Base-by-base conservation (phyloP, 768 basidiomycete genomes). In the Kondoa subrosea region DNA sequence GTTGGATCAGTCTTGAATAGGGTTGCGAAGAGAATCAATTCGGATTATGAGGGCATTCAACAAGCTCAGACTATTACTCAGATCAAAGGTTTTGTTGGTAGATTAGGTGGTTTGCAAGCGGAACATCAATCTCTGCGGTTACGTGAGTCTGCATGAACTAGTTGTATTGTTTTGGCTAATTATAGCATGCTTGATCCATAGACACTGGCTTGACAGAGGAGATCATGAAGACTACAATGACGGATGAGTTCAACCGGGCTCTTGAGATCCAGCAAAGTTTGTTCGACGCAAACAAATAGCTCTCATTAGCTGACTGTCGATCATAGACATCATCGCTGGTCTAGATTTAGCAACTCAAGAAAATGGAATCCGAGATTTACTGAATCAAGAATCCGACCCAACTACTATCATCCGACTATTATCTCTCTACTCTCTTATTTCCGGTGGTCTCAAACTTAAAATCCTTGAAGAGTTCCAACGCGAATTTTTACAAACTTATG, bases 201-300 rank as follows among this genome's bases (percentile, higher is more conserved):
- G 95, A 99, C 76, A 97, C 91, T 67, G 87, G 87, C 32, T 76
- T 99, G 59, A 92, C 90, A n/a, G 95, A 97, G 78, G 79, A 91
- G 75, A 81, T 99, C 57, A 84, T 91, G 69, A 85, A 88, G 27
- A 80, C 86, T 68, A 97, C 92, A 1, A 81, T 84, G 65, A 87
- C 88, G 16, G 88, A 93, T 56, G 79, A 86, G 59, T 99, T 99
- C 79, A 90, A 91, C 78, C 87, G 85, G 74, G 87, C 86, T 14
- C 80, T 99, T 12, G 92, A 97, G 78, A 87, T 95, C 16, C 93
- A 97, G 75, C 95, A 97, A 77, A 97, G 91, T 91, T 74, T 16
- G 0, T 26, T 25, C 1, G 8, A 3, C 16, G 15, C 29, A 14
- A 4, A 32, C 4, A 14, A 16, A 40, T 4, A 25, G 29, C 2